Evolutionary conservation across 768 basidiomycete genomes (phyloP), one percentile per base, ranked within the genome.

Genomic region (Podaxis rugospora): DNA sequence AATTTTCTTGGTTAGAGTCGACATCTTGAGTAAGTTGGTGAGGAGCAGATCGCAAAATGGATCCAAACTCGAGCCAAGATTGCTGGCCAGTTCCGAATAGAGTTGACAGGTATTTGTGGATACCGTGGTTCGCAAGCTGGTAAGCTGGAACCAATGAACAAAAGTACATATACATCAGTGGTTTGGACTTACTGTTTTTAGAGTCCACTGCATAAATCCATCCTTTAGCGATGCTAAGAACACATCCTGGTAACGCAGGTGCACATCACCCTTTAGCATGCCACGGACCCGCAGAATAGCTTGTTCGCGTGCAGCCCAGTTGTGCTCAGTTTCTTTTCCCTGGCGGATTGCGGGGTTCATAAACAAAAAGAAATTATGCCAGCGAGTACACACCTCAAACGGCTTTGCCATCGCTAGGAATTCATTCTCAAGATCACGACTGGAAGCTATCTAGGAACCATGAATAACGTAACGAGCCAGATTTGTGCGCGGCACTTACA

Each of bases 241-340:
- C 1, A 81, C 75, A 1, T 94, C 93, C 4, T 79, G 71, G 70
- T 87, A 94, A 59, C 90, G 83, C 35, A 77, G 71, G 70, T 92
- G 87, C 2, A 90, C 89, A 40, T 91, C 92, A 27, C 93, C 93
- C 69, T 87, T 89, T 59, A 98, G 74, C 91, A 97, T 93, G 16
- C 95, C 92, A 47, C 95, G 84, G 6, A 98, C 89, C 16, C 86
- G 82, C 46, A 84, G 78, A 63, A 95, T 80, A 9, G 89, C 81
- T 65, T 81, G 82, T 63, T 99, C 96, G 61, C 96, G 83, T 28
- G 80, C 76, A 46, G 83, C 80, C 96, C 96, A 99, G 66, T 99
- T 99, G 64, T 95, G 92, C 70, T 99, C 96, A 0, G 91, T 90
- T 75, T 99, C 96, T 75, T 85, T 96, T n/a, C 96, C 97, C 89